phyloP scores from a whole-genome alignment of 1,284 basidiomycete species.

The Ustilago trichophora region DNA sequence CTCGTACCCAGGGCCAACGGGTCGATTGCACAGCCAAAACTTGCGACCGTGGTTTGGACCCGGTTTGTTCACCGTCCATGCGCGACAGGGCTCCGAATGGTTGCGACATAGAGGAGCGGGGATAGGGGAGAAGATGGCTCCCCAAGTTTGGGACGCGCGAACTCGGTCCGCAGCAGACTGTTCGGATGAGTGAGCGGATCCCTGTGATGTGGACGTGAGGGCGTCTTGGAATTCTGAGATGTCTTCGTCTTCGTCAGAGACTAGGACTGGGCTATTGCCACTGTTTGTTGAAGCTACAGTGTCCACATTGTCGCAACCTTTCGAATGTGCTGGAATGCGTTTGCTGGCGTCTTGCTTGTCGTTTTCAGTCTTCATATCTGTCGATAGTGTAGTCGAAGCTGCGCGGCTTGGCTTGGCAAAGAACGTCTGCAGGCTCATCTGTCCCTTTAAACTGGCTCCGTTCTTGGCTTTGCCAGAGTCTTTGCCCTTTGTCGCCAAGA shows the following conservation, averaged over 20 bases:
- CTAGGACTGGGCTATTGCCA: too few species aligned
- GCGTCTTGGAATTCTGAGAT: constrained; percentile 28
- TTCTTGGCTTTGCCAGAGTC: constrained; percentile 15
- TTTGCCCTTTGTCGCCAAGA: constrained; percentile 11
- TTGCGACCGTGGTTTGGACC: constrained; percentile 91
- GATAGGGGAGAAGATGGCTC: constrained; percentile 52
- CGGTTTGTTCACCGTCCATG: constrained; percentile 84
- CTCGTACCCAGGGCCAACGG: constrained; percentile 67
- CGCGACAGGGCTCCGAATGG: constrained; percentile 55
- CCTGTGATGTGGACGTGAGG: too few species aligned
- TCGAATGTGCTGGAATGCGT: neutral
- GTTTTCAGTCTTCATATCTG: too few species aligned
- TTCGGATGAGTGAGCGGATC: too few species aligned
- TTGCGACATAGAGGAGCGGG: constrained; percentile 54
- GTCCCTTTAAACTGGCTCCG: constrained; percentile 17
- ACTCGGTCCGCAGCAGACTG: constrained; percentile 37
- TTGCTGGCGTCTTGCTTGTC: neutral
- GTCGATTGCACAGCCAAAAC: constrained; percentile 93
- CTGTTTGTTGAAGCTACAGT: too few species aligned
- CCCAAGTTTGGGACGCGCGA: constrained; percentile 50
- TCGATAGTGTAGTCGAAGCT: too few species aligned
- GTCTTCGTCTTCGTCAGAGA: constrained; percentile 6
- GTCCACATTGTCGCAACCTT: too few species aligned
- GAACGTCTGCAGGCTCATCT: constrained; percentile 39
- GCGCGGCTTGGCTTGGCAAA: constrained; percentile 30